Evolutionary conservation across 768 basidiomycete species (phyloP), one percentile per base, ranked within the genome.

Genomic region (Suillus subalutaceus): DNA sequence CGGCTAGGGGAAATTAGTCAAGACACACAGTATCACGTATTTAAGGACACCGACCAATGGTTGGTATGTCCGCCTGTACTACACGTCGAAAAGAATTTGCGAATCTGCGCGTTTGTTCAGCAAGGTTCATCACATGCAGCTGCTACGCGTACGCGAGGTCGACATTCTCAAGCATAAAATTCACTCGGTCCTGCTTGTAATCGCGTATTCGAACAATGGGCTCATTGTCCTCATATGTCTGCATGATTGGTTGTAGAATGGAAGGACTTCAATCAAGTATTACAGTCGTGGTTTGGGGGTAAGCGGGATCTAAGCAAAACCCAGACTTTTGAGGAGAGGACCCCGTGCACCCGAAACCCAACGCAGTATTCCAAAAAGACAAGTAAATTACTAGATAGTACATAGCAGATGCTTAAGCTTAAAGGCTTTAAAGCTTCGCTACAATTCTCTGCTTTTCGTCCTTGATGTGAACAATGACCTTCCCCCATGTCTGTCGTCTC

Each of bases 31-130:
- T 37, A 55, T 55, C n/a, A 56, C 9, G 53, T 48, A 58, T 13
- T 16, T 61, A 46, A 46, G 38, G 18, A 7, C 32, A 43, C 83
- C 92, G 75, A 95, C 96, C 95, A 68, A 99, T 86, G 65, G 97
- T 99, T 20, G 96, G 93, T 68, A 99, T 89, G 78, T 99, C 96
- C 37, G 97, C 97, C 80, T 98, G 96, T 82, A 98, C 90, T 46
- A 94, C 91, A 71, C 97, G 85, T 72, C 97, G 87, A 48, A 99
- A 74, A 7, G 96, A 96, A 79, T 99, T 99, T 63, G 97, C 97
- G 71, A 97, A 92, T 56, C 95, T 96, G 69, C 43, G 43, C 53
- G 66, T 52, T 32, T 66, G 66, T 69, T n/a, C 68, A 64, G 65
- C n/a, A 61, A 18, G 56, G 59, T 70, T 52, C 70, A 16, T 55